phyloP scores from a whole-genome alignment of 129 eudicot species.

The Artemisia argyi region DNA sequence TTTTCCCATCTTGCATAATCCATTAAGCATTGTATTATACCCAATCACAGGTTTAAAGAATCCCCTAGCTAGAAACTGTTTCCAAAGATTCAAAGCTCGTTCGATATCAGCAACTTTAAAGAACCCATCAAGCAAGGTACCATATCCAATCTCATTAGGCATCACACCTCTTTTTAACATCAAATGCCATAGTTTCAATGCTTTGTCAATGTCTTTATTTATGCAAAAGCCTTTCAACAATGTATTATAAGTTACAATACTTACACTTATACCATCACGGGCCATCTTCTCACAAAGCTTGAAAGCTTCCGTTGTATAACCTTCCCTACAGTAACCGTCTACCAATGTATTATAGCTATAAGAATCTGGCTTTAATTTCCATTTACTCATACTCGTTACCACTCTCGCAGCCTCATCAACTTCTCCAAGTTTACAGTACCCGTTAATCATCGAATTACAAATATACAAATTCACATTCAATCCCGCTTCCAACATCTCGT shows the following conservation, averaged over 20 bases:
- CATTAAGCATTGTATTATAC: conserved; percentile 74
- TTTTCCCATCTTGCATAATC: conserved; percentile 78
- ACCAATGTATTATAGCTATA: conserved; percentile 75
- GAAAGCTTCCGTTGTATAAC: conserved; percentile 50
- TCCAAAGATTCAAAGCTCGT: conserved; percentile 66
- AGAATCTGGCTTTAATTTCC: conserved; percentile 69
- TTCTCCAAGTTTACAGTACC: conserved; percentile 78
- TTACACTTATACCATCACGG: conserved; percentile 41
- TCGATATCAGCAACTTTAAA: conserved; percentile 57
- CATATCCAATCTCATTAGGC: conserved; percentile 67
- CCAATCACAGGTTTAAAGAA: conserved; percentile 38
- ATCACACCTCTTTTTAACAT: conserved; percentile 67
- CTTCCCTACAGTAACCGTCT: conserved; percentile 65
- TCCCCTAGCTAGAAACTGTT: conserved; percentile 61
- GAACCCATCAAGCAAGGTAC: conserved; percentile 71
- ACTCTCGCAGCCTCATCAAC: conserved; percentile 50
- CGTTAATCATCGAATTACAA: conserved; percentile 78
- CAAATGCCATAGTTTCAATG: conserved; percentile 60
- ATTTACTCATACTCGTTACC: conserved; percentile 44
- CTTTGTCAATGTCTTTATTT: conserved; percentile 55
- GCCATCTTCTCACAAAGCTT: conserved; percentile 65
- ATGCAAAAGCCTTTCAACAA: conserved; percentile 73
- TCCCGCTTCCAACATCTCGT: conserved; percentile 67
- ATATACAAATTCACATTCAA: conserved; percentile 53
- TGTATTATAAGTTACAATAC: conserved; percentile 65